phyloP scores from a whole-genome alignment of 192 early-diverging fungal species.

The Paraglomus occultum region DNA sequence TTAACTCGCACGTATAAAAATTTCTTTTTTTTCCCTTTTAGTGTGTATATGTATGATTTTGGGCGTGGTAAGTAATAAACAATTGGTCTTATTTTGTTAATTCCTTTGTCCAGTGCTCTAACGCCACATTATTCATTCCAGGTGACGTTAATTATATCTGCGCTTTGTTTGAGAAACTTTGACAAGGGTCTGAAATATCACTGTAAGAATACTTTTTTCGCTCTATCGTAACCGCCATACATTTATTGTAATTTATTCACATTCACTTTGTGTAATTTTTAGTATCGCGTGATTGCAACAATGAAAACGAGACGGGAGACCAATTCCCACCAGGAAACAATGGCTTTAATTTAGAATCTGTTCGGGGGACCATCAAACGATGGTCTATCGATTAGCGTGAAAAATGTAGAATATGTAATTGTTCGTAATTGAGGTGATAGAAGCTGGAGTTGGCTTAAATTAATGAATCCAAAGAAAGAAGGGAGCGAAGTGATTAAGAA shows the following conservation, averaged over 20 bases:
- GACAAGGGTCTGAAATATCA: conserved; percentile 70
- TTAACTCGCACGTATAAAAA: conserved; percentile 32
- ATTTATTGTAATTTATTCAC: too few relatives aligned
- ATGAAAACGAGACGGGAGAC: background rate
- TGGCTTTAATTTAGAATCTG: conserved; percentile 6
- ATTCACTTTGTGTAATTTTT: too few relatives aligned
- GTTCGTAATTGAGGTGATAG: background rate
- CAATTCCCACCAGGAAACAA: background rate
- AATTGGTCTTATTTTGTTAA: background rate
- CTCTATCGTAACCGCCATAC: background rate
- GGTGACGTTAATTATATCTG: conserved; percentile 51
- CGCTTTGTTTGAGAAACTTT: conserved; percentile 66
- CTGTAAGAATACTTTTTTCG: conserved; percentile 40
- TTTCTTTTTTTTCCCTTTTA: conserved; percentile 30
- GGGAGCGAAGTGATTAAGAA: background rate
- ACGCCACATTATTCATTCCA: conserved; percentile 6
- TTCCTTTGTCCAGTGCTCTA: conserved; percentile 1
- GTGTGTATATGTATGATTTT: conserved; percentile 41
- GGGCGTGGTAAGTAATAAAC: conserved; percentile 41
- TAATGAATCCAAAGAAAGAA: background rate
- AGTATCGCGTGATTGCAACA: conserved; percentile 7
- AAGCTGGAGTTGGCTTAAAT: background rate
- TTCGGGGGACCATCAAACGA: background rate
- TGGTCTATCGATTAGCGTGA: conserved; percentile 14
- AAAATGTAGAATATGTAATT: background rate